Evolutionary conservation across 208 protist genomes (phyloP), one percentile per base, ranked within the genome.

Genomic region (Angomonas deanei): DNA sequence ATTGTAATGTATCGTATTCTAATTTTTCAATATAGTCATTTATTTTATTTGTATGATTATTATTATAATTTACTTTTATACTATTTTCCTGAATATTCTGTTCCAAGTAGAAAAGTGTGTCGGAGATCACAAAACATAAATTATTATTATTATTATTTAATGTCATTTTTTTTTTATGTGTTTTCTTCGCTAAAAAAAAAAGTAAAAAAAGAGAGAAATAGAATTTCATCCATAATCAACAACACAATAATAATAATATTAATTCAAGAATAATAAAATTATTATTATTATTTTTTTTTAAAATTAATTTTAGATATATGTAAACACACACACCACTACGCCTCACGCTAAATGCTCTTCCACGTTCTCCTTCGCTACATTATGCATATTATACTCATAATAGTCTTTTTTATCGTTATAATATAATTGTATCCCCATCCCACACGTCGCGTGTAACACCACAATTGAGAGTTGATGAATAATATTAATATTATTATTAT

Each of bases 361-460:
- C 3, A 13, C 13, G 23, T 50, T 50, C 3, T 4, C 42, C 3
- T 50, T 50, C 17, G 42, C 42, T 26, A 59, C 42, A 38, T 39
- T 1, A 46, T 59, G 54, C 31, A 59, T 26, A 39, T 59, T 46
- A 23, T 59, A 39, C 19, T 50, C 42, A 5, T 34, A 19, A 42
- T 11, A 56, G 50, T 15, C 10, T 5, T 36, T 19, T 31, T 3
- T 19, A 56, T 19, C 15, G 19, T 19, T n/a, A 50, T 19, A 50
- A 19, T 50, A 8, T 23, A 5, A 26, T 3, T 26, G 19, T 4
- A 50, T 5, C 23, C 42, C 42, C 4, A 50, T 50, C 5, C 42
- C 3, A 50, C 88, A 94, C 10, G 88, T 94, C 5, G 88, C 59
- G 57, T 94, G 84, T 0, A 76, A 58, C 47, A 94, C 85, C 15